Conservation (phyloP, 2,329 filamentous ascomycete genomes). For the Pseudogymnoascus sp. region DNA sequence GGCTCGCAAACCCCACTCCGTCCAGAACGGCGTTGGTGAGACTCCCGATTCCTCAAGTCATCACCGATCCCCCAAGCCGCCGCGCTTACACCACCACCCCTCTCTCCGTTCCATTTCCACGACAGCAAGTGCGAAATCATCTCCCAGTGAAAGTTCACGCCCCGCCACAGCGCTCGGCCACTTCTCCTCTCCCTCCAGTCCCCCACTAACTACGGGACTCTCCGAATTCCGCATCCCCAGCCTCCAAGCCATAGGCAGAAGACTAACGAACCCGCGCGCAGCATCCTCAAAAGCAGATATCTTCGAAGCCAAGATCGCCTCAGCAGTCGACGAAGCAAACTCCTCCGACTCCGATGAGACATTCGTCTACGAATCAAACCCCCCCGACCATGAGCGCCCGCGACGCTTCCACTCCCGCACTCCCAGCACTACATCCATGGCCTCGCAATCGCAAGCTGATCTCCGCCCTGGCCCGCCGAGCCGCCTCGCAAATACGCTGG, state of each 20-base stretch:
- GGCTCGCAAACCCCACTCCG: conserved; percentile 64
- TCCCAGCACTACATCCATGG: conserved; percentile 83
- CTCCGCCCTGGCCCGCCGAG: conserved; percentile 62
- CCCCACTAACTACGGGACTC: neutral
- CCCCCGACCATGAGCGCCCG: conserved; percentile 61
- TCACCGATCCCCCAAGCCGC: neutral
- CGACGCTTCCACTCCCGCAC: conserved; percentile 86
- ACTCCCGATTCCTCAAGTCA: conserved; percentile 23
- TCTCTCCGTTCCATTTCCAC: neutral
- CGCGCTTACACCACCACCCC: neutral
- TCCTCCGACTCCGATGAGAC: conserved; percentile 97
- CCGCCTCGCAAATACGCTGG: conserved; percentile 58
- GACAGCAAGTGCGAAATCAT: neutral
- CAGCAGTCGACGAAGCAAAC: conserved; percentile 89
- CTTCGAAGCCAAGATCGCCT: conserved; percentile 94
- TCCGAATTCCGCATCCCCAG: neutral
- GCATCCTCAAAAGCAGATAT: conserved; percentile 95
- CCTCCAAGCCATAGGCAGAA: conserved; percentile 31
- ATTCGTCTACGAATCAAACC: conserved; percentile 98
- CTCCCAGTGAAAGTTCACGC: conserved; percentile 6
- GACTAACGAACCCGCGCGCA: conserved; percentile 43
- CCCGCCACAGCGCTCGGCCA: neutral
- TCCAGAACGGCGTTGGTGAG: conserved; percentile 69
- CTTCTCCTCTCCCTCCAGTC: conserved; percentile 14
- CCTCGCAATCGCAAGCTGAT: conserved; percentile 61